phyloP scores from a whole-genome alignment of 768 basidiomycete species.

The Lactifluus subvellereus region DNA sequence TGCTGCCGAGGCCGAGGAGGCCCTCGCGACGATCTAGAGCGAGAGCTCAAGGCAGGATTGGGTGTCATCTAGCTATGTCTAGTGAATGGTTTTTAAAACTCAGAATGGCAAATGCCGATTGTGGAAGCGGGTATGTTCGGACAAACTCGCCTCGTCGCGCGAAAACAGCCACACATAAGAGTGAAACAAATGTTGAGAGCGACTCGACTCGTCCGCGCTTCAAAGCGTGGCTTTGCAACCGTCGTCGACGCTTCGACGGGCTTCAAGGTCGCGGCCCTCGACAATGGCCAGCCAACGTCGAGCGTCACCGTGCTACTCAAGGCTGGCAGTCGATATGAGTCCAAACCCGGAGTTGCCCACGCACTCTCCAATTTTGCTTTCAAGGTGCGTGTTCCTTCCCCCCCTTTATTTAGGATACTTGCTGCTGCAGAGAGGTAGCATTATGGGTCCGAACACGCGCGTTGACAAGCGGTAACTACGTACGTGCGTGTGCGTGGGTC shows the following conservation, averaged over 20 bases:
- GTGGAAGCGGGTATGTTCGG: not conserved
- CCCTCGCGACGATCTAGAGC: slow-evolving; percentile 45
- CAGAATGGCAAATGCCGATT: not conserved
- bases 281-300: slow-evolving; percentile 77
- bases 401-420: not conserved
- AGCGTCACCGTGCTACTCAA: slow-evolving; percentile 88
- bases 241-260: slow-evolving; percentile 74
- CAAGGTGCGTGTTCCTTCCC: slow-evolving; percentile 59
- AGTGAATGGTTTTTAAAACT: not conserved
- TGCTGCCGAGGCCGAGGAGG: not conserved
- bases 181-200: slow-evolving; percentile 20
- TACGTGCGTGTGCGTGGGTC: not conserved
- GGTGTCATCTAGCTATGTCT: slow-evolving; percentile 37
- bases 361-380: slow-evolving; percentile 97
- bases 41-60: slow-evolving; percentile 58
- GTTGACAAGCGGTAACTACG: not conserved
- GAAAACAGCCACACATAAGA: too few relatives aligned
- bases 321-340: slow-evolving; percentile 86
- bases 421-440: not conserved
- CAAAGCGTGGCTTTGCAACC: slow-evolving; percentile 69
- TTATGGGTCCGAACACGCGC: not conserved
- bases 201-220: slow-evolving; percentile 14
- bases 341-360: slow-evolving; percentile 86
- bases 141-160: not conserved
- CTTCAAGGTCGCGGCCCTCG: slow-evolving; percentile 73